Percentiles rank a stretch among this genome's conserved stretches.
Evolutionary conservation across 2,329 filamentous ascomycete species (phyloP).

Genomic region (Coccinonectria pachysandricola): DNA sequence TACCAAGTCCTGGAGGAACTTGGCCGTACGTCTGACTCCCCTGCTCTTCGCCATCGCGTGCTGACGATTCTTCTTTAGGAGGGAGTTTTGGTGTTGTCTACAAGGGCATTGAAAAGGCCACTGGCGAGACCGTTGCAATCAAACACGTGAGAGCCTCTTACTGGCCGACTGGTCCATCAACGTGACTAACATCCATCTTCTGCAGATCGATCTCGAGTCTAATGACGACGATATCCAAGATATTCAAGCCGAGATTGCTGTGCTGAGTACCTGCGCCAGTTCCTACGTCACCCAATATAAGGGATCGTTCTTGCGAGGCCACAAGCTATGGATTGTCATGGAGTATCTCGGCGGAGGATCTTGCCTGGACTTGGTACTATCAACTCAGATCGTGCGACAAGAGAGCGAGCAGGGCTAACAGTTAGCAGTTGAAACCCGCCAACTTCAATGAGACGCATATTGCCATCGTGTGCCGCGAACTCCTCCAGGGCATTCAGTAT

Average conservation of each 20-base stretch:
- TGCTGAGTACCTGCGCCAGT: slow-evolving; percentile 89
- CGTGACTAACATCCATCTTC: slow-evolving; percentile 6
- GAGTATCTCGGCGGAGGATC: slow-evolving; percentile 93
- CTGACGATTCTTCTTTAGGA: slow-evolving; percentile 41
- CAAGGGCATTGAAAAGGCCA: slow-evolving; percentile 85
- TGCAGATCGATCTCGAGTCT: slow-evolving; percentile 92
- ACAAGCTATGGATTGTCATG: slow-evolving; percentile 99
- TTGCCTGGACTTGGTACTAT: slow-evolving; percentile 75
- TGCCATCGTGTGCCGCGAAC: slow-evolving; percentile 85
- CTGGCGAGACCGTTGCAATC: slow-evolving; percentile 89
- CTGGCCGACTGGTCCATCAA: slow-evolving; percentile 9
- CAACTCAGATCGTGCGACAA: not conserved
- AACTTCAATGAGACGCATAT: slow-evolving; percentile 84
- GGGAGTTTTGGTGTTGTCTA: slow-evolving; percentile 96
- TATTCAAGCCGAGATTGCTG: slow-evolving; percentile 93
- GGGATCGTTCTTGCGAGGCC: slow-evolving; percentile 87
- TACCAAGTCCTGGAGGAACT: slow-evolving; percentile 96
- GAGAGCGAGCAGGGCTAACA: slow-evolving; percentile 4
- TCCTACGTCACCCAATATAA: slow-evolving; percentile 94
- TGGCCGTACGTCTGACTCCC: slow-evolving; percentile 73
- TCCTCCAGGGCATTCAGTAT: slow-evolving; percentile 84
- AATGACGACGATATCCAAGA: slow-evolving; percentile 98
- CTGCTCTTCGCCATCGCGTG: not conserved
- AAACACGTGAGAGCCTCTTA: slow-evolving; percentile 63
- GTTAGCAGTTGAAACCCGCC: slow-evolving; percentile 72